These are phyloP conservation scores for Raddia distichophylla DNA, from an alignment of 176 grass and related monocot species.

Conservation along the genomic window DNA sequence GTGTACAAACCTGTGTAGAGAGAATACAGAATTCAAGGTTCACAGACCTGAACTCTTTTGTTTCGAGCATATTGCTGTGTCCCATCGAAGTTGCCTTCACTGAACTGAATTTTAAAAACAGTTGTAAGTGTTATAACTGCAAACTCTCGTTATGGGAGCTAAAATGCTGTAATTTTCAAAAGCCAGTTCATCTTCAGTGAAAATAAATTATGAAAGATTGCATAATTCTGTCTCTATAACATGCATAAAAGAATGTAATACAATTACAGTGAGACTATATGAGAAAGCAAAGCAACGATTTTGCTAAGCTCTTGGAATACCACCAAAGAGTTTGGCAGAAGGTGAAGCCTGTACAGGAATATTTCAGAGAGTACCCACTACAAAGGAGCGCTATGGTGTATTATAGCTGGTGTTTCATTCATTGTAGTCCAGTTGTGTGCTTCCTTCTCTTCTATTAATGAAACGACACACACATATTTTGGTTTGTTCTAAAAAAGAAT, in stretches of 20 bases:
- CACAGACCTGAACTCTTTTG: slow-evolving; percentile 89
- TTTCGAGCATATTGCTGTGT: slow-evolving; percentile 81
- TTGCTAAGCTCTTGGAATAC: neutral
- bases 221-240: neutral
- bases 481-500: neutral
- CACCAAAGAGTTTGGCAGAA: neutral
- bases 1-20: neutral
- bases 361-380: too few relatives aligned
- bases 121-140: neutral
- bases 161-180: slow-evolving; percentile 9
- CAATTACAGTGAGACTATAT: neutral
- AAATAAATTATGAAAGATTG: slow-evolving; percentile 3
- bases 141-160: neutral
- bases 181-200: neutral
- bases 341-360: too few relatives aligned
- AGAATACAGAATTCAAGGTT: slow-evolving; percentile 8
- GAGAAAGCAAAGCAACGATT: neutral
- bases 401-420: too few relatives aligned
- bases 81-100: slow-evolving; percentile 68
- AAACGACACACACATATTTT: too few relatives aligned
- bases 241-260: neutral
- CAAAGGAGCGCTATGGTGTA: too few relatives aligned
- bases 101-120: slow-evolving; percentile 66
- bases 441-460: too few relatives aligned
- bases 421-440: too few relatives aligned